Percentiles rank a stretch among this genome's conserved stretches.
Evolutionary conservation across 495 filamentous ascomycete species (phyloP).

Genomic region (Evernia prunastri): DNA sequence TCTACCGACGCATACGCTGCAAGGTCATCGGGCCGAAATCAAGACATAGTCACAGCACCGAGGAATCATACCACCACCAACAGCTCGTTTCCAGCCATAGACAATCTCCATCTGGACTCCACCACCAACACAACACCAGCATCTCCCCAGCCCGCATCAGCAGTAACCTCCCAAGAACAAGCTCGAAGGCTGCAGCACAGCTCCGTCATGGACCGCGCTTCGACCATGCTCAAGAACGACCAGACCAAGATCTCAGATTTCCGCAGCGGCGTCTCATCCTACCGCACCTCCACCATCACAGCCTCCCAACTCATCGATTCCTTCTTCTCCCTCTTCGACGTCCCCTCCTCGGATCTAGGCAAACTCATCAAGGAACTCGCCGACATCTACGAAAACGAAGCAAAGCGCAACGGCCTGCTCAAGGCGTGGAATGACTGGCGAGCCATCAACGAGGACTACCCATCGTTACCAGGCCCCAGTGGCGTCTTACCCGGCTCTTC

Average conservation of each 20-base stretch:
- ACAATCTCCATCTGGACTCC: constrained; percentile 35
- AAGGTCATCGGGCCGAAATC: constrained; percentile 33
- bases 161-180: constrained; percentile 64
- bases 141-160: constrained; percentile 16
- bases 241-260: constrained; percentile 65
- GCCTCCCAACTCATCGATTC: constrained; percentile 72
- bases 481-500: constrained; percentile 51
- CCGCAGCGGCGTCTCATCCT: constrained; percentile 69
- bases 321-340: constrained; percentile 79
- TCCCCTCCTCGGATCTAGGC: constrained; percentile 67
- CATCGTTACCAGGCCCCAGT: constrained; percentile 68
- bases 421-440: constrained; percentile 92
- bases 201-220: constrained; percentile 78
- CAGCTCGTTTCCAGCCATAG: constrained; percentile 36
- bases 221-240: constrained; percentile 70
- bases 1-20: constrained; percentile 45
- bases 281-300: constrained; percentile 56
- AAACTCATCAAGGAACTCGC: constrained; percentile 88
- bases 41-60: constrained; percentile 36
- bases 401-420: constrained; percentile 63
- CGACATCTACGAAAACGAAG: constrained; percentile 81
- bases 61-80: constrained; percentile 29
- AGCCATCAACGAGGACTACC: constrained; percentile 93
- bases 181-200: constrained; percentile 63
- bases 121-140: constrained; percentile 27